Percentiles rank a stretch among this genome's conserved stretches.
These are phyloP conservation scores for Arabidopsis lyrata DNA, from an alignment of 441 rosid species.

Conservation along the genomic window DNA sequence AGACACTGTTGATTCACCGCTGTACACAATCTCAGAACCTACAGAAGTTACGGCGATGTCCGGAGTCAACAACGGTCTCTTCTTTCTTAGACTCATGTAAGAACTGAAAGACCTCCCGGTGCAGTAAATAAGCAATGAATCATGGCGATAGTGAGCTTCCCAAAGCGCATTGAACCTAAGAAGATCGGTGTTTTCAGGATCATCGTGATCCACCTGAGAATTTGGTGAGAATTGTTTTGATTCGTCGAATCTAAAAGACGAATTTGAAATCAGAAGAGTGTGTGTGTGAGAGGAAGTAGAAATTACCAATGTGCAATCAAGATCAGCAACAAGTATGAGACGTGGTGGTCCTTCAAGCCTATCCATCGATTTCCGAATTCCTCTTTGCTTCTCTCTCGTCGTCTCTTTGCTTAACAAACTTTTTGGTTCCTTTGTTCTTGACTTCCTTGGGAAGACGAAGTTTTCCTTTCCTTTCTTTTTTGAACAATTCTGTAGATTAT, in stretches of 20 bases:
- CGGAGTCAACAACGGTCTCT: conserved; percentile 73
- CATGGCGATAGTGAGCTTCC: conserved; percentile 78
- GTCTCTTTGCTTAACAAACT: background rate
- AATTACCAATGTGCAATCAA: conserved; percentile 67
- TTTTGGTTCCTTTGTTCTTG: background rate
- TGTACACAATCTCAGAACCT: conserved; percentile 70
- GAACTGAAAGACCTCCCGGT: conserved; percentile 81
- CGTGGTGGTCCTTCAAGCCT: conserved; percentile 54
- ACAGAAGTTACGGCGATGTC: conserved; percentile 73
- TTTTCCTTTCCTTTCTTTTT: background rate
- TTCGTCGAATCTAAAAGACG: background rate
- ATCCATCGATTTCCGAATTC: conserved; percentile 49
- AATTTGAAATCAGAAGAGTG: background rate
- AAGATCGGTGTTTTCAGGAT: conserved; percentile 60
- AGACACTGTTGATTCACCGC: conserved; percentile 54
- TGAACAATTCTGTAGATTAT: background rate
- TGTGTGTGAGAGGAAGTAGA: background rate
- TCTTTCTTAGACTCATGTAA: conserved; percentile 61
- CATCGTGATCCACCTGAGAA: conserved; percentile 69
- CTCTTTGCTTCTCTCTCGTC: background rate
- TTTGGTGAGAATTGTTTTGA: background rate
- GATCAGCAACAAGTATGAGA: conserved; percentile 69
- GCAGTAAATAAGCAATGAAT: conserved; percentile 82
- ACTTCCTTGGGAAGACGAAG: background rate
- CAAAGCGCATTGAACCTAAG: conserved; percentile 84